phyloP scores from a whole-genome alignment of 1,284 basidiomycete species.

The Fomitiporia mediterranea region DNA sequence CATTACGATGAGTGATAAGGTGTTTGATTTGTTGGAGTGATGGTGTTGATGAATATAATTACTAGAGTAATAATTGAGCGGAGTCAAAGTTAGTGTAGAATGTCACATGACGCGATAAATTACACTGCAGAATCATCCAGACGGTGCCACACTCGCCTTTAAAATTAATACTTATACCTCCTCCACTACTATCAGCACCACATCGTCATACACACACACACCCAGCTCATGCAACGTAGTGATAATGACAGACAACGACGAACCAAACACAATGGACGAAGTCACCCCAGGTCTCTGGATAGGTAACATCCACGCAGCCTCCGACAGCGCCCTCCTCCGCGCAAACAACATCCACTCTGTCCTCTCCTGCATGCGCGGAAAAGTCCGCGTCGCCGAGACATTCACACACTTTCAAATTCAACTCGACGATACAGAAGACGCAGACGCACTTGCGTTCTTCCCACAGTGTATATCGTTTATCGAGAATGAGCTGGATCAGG shows the following conservation, averaged over 20 bases:
- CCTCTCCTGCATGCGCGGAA: constrained; percentile 67
- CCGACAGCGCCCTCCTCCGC: constrained; percentile 49
- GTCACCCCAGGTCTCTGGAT: constrained; percentile 63
- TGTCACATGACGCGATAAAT: too few species aligned
- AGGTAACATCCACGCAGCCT: constrained; percentile 53
- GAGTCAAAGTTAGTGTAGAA: too few species aligned
- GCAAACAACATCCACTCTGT: constrained; percentile 65
- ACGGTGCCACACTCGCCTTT: too few species aligned
- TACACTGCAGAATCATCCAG: too few species aligned
- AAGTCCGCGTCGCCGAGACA: constrained; percentile 62
- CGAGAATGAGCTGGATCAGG: constrained; percentile 66
- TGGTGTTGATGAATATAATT: too few species aligned
- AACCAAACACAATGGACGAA: constrained; percentile 46
- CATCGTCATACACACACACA: background rate
- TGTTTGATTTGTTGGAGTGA: too few species aligned
- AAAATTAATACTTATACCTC: too few species aligned
- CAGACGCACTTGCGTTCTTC: constrained; percentile 74
- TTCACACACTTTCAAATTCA: constrained; percentile 68
- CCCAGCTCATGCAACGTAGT: background rate
- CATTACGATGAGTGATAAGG: too few species aligned
- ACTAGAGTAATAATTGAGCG: too few species aligned
- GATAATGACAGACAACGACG: background rate
- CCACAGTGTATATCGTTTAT: constrained; percentile 78
- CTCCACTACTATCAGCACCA: too few species aligned
- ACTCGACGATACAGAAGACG: constrained; percentile 64